Conservation (phyloP, 225 moss, liverwort and hornwort genomes). For the Sphagnum contortum region DNA sequence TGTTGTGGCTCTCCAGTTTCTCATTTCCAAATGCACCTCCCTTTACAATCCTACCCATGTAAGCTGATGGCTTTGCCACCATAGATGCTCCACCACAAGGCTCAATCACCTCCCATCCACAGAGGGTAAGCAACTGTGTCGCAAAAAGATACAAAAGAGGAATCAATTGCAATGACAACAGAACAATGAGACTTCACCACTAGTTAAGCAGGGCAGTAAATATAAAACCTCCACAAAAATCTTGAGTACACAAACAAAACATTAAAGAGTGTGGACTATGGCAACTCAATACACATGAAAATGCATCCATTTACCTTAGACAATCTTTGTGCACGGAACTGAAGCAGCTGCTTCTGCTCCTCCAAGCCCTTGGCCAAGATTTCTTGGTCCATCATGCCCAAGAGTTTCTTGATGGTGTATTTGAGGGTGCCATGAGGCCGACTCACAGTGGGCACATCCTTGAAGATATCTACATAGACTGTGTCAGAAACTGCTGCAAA, state of each 20-base stretch:
- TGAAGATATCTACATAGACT: constrained; percentile 72
- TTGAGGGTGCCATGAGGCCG: constrained; percentile 88
- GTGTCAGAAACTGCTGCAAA: constrained; percentile 65
- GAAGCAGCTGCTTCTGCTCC: constrained; percentile 59
- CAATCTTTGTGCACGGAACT: constrained; percentile 46
- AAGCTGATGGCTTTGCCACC: constrained; percentile 64
- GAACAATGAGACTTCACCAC: too few relatives aligned
- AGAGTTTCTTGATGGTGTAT: constrained; percentile 82
- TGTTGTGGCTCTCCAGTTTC: constrained; percentile 34
- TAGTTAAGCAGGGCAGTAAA: too few relatives aligned
- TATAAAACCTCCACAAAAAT: too few relatives aligned
- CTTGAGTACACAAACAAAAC: too few relatives aligned
- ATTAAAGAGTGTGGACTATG: too few relatives aligned
- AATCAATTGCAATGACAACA: too few relatives aligned
- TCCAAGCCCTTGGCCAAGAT: constrained; percentile 42
- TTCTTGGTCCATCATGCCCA: constrained; percentile 59
- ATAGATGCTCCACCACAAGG: constrained; percentile 68
- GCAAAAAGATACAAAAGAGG: too few relatives aligned
- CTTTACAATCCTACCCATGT: constrained; percentile 57
- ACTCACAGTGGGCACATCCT: constrained; percentile 76
- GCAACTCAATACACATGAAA: too few relatives aligned
- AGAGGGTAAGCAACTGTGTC: constrained; percentile 56
- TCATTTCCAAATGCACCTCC: constrained; percentile 21
- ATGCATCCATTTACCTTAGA: constrained; percentile 36
- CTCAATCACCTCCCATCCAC: constrained; percentile 71